These are phyloP conservation scores for Kurtzmaniella quercitrusa DNA, from an alignment of 1,139 yeast genomes.

Conservation along the genomic window DNA sequence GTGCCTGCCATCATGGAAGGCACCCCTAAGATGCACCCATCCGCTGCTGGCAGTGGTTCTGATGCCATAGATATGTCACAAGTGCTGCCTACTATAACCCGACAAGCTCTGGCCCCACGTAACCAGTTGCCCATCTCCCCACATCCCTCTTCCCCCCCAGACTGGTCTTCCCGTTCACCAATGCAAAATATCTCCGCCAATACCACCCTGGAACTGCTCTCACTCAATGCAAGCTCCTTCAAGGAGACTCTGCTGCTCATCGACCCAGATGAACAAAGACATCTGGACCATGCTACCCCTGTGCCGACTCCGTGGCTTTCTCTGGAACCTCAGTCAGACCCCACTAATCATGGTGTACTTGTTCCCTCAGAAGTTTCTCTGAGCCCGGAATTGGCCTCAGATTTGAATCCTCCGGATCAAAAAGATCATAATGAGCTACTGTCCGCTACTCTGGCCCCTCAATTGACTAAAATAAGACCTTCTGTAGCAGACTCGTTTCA, in stretches of 20 bases:
- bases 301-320: not conserved
- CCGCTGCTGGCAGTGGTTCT: not conserved
- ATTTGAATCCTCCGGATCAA: not conserved
- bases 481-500: slow-evolving; percentile 1
- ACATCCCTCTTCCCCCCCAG: not conserved
- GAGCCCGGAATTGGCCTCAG: not conserved
- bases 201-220: not conserved
- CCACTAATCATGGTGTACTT: too few relatives aligned
- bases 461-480: not conserved
- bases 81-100: not conserved
- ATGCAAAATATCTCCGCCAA: not conserved
- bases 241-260: slow-evolving; percentile 1
- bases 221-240: not conserved
- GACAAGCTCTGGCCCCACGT: not conserved
- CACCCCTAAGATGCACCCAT: not conserved
- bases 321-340: too few relatives aligned
- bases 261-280: not conserved
- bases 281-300: not conserved
- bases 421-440: not conserved
- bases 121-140: not conserved
- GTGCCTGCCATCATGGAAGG: not conserved
- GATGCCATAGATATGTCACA: not conserved
- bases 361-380: too few relatives aligned
- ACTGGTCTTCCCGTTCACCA: not conserved
- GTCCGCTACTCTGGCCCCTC: not conserved